These are phyloP conservation scores for Penicillium turbatum DNA, from an alignment of 495 filamentous ascomycete species.

Conservation along the genomic window DNA sequence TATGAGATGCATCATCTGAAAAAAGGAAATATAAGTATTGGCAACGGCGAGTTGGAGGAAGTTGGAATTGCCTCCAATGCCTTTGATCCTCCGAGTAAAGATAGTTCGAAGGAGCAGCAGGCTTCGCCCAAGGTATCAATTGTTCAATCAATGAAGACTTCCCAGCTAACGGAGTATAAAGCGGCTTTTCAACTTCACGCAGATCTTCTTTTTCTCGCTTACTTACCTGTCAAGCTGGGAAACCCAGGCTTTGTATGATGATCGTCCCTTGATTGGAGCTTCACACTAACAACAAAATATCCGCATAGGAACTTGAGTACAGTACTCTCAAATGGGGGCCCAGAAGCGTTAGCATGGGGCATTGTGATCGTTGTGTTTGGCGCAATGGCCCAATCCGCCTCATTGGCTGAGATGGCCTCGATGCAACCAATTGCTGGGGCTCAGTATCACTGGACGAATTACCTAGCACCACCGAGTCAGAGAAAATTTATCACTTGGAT, in stretches of 20 bases:
- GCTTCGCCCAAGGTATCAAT: constrained; percentile 4
- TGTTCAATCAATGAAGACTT: not conserved
- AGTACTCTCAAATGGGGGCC: constrained; percentile 17
- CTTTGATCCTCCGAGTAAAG: not conserved
- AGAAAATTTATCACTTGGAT: constrained; percentile 35
- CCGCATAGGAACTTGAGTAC: constrained; percentile 10
- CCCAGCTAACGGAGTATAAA: constrained; percentile 1
- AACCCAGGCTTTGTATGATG: constrained; percentile 11
- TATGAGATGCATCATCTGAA: not conserved
- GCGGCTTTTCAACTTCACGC: constrained; percentile 21
- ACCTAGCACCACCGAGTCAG: constrained; percentile 14
- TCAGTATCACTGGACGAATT: constrained; percentile 40
- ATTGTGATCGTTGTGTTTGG: constrained; percentile 20
- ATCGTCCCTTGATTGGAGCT: too few relatives aligned
- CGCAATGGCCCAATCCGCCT: constrained; percentile 21
- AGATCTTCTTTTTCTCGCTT: constrained; percentile 21
- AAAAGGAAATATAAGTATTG: not conserved
- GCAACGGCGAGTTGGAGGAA: not conserved
- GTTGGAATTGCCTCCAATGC: not conserved
- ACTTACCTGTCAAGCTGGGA: constrained; percentile 23
- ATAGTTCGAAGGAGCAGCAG: not conserved
- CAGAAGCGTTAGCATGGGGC: constrained; percentile 14
- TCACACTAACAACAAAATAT: not conserved
- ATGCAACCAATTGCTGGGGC: constrained; percentile 28
- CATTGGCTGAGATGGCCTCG: constrained; percentile 33